Evolutionary conservation across 164 flowering plant species (phyloP).

Genomic region (Macadamia tetraphylla): DNA sequence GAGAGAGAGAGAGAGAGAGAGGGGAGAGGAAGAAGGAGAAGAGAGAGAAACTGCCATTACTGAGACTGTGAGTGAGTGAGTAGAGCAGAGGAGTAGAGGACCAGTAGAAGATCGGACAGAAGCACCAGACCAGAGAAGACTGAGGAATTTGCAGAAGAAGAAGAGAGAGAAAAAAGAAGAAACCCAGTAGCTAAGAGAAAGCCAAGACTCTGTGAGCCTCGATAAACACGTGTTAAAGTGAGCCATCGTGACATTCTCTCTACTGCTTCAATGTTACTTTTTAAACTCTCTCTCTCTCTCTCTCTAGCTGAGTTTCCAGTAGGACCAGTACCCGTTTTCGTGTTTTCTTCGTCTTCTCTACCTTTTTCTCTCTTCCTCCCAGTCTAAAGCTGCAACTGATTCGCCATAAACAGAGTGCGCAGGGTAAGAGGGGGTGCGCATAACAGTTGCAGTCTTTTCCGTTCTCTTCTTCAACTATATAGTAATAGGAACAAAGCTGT

Average conservation of each 20-base stretch:
- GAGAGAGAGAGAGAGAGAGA: not conserved
- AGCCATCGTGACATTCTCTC: conserved; percentile 23
- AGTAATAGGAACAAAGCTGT: not conserved
- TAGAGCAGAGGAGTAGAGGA: not conserved
- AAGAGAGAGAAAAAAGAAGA: too few species aligned
- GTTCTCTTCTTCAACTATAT: not conserved
- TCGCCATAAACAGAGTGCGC: conserved; percentile 21
- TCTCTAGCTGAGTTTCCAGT: conserved; percentile 6
- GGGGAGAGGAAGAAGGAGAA: not conserved
- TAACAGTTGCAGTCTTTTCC: conserved; percentile 21
- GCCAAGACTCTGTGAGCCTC: conserved; percentile 9
- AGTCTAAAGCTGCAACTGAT: conserved; percentile 61
- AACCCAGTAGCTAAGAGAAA: not conserved
- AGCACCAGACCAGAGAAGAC: too few species aligned
- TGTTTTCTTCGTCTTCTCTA: conserved; percentile 31
- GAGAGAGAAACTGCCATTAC: too few species aligned
- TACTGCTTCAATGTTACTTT: not conserved
- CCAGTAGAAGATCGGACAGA: not conserved
- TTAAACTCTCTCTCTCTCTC: conserved; percentile 12
- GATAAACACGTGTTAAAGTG: conserved; percentile 38
- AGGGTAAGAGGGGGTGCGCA: conserved; percentile 35
- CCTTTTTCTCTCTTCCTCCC: conserved; percentile 10
- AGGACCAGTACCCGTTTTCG: conserved; percentile 29
- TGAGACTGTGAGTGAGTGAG: too few species aligned
- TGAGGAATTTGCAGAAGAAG: too few species aligned